Conservation (phyloP, 2,329 filamentous ascomycete species). For the Alternaria brassicicola region DNA sequence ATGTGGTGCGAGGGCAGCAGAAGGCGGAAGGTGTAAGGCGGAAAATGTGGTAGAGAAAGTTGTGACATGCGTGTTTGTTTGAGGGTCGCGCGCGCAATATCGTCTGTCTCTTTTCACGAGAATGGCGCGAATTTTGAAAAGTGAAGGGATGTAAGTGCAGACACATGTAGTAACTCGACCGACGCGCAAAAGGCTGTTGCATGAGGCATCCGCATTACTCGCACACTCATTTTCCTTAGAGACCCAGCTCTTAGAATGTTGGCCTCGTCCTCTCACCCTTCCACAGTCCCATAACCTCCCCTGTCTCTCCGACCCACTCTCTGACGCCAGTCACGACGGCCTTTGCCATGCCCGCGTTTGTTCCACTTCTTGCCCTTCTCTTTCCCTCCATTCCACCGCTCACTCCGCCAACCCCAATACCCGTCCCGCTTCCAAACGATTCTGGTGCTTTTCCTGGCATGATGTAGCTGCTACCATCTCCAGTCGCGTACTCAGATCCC, state of each 20-base stretch:
- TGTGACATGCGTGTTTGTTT: not conserved
- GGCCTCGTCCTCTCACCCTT: slow-evolving; percentile 62
- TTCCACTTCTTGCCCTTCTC: slow-evolving; percentile 57
- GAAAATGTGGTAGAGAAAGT: not conserved
- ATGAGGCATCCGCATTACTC: slow-evolving; percentile 11
- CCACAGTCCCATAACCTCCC: slow-evolving; percentile 68
- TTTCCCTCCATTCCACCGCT: slow-evolving; percentile 33
- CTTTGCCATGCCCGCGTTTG: slow-evolving; percentile 62
- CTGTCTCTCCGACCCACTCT: slow-evolving; percentile 69
- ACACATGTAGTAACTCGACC: not conserved
- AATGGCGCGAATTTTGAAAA: not conserved
- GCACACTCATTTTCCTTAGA: slow-evolving; percentile 15
- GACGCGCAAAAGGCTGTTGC: not conserved
- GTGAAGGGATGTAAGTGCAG: not conserved
- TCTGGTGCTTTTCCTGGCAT: slow-evolving; percentile 51
- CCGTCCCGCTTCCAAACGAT: slow-evolving; percentile 27
- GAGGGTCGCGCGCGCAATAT: not conserved
- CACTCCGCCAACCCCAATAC: slow-evolving; percentile 39
- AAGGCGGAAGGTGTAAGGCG: too few species aligned
- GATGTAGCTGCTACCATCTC: slow-evolving; percentile 59
- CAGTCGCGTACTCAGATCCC: slow-evolving; percentile 74
- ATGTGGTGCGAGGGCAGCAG: not conserved
- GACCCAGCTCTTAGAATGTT: slow-evolving; percentile 31
- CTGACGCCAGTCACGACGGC: slow-evolving; percentile 64
- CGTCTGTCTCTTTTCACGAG: not conserved